Conservation (phyloP, 805 yeast genomes). For the Candida odintsovae region DNA sequence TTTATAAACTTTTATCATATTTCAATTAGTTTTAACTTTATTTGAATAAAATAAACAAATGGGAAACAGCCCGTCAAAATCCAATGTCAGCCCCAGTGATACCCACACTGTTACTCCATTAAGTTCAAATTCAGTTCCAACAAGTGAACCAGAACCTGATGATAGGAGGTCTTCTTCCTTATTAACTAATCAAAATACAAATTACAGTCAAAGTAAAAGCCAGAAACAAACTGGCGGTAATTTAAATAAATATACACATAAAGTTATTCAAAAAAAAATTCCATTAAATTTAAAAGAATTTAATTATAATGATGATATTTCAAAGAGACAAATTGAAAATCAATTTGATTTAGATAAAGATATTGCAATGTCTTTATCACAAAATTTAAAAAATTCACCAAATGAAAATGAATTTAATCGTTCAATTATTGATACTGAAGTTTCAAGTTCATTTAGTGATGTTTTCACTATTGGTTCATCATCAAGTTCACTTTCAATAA, state of each 20-base stretch:
- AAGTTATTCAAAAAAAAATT: slow-evolving; percentile 12
- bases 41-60: slow-evolving; percentile 26
- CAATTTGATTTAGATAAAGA: slow-evolving; percentile 25
- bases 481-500: slow-evolving; percentile 19
- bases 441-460: slow-evolving; percentile 25
- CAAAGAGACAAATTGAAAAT: too few species aligned
- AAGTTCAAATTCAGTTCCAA: slow-evolving; percentile 26
- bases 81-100: slow-evolving; percentile 30
- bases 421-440: slow-evolving; percentile 10
- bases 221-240: not conserved
- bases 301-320: slow-evolving; percentile 9
- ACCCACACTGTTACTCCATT: slow-evolving; percentile 24
- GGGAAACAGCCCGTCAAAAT: slow-evolving; percentile 64
- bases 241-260: slow-evolving; percentile 16
- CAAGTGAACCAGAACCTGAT: slow-evolving; percentile 40
- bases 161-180: slow-evolving; percentile 41
- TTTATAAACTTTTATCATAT: too few species aligned
- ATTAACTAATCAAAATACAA: slow-evolving; percentile 12
- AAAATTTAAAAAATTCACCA: slow-evolving; percentile 21
- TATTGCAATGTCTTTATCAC: slow-evolving; percentile 29
- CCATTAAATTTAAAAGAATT: slow-evolving; percentile 8
- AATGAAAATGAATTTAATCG: not conserved
- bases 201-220: not conserved
- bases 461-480: slow-evolving; percentile 20
- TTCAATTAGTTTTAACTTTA: too few species aligned